Evolutionary conservation across 2,329 filamentous ascomycete species (phyloP), one percentile per base, ranked within the genome.

Genomic region (Hirsutella minnesotensis): DNA sequence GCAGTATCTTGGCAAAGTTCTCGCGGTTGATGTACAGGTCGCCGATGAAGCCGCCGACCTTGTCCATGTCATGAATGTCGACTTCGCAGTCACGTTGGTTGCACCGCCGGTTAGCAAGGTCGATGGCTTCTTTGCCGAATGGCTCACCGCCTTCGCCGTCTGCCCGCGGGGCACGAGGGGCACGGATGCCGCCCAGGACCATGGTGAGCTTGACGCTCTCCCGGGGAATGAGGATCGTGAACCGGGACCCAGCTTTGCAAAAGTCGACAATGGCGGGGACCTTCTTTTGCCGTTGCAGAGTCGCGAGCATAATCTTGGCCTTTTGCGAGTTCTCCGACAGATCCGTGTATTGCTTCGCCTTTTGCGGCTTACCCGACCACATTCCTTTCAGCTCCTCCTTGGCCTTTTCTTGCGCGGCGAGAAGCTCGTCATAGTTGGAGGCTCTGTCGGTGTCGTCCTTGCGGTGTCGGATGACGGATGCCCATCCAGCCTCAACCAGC

Each of bases 51-150:
- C 92, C 92, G 54, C 92, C 92, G 21, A 92, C 82, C 72, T 95
- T 96, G 72, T 98, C 92, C 52, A 87, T 85, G 55, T 89, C 88
- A 61, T 95, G 81, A 18, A 98, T 83, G 54, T 98, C 89, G 45
- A 98, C 86, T 64, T 96, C 90, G 39, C 92, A 89, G 62, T 98
- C 92, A 43, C 92, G 82, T 69, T 98, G 92, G 70, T 88, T 84
- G 66, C 84, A 88, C 45, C 89, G 79, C 55, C 79, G 82, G 64
- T 86, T 88, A 39, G 90, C 89, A 52, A 96, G 81, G 40, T 98
- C 90, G 48, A 94, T 77, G 3, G 90, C 90, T 67, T 98, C 92
- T 61, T 94, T 85, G 20, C 92, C 92, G 53, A 94, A 96, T 1
- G 92, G 89, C 67, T 98, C 92, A 27, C 84, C 84, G 52, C 84